Percentiles rank a stretch among this genome's conserved stretches.
These are phyloP conservation scores for Zoysia japonica DNA, from an alignment of 176 grass and related monocot species.

Conservation along the genomic window DNA sequence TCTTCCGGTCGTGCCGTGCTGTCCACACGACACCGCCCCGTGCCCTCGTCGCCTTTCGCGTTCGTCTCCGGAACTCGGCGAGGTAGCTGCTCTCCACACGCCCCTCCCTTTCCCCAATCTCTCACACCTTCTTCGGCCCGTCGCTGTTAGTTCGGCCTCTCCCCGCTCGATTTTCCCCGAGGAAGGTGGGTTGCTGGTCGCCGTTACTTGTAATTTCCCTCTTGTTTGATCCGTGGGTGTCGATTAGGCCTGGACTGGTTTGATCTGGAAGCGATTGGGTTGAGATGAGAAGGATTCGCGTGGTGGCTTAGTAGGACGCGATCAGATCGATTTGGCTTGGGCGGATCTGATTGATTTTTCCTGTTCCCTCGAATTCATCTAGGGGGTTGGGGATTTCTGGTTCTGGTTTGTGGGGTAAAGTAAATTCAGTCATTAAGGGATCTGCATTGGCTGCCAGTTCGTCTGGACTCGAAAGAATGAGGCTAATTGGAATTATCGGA, in stretches of 20 bases:
- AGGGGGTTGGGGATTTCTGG: neutral
- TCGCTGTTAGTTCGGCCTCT: neutral
- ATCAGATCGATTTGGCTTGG: neutral
- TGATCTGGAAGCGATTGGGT: neutral
- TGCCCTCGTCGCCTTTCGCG: conserved; percentile 3
- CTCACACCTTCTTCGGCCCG: neutral
- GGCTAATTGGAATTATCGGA: neutral
- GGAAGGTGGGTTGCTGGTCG: neutral
- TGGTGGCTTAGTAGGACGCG: neutral
- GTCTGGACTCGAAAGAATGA: neutral
- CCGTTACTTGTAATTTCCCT: neutral
- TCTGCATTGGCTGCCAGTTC: neutral
- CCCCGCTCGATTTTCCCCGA: neutral
- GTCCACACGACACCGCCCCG: conserved; percentile 1
- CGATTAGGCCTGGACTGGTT: neutral
- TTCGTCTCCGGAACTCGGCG: conserved; percentile 28
- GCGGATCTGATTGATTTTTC: conserved; percentile 2
- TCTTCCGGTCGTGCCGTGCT: conserved; percentile 21
- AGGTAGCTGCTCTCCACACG: conserved; percentile 23
- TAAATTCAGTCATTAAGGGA: neutral
- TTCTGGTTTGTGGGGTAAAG: neutral
- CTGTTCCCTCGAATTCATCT: neutral
- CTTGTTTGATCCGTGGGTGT: neutral
- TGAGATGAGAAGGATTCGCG: neutral
- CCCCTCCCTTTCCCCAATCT: neutral